Evolutionary conservation across 805 yeast species (phyloP).

Genomic region (Pichia californica): DNA sequence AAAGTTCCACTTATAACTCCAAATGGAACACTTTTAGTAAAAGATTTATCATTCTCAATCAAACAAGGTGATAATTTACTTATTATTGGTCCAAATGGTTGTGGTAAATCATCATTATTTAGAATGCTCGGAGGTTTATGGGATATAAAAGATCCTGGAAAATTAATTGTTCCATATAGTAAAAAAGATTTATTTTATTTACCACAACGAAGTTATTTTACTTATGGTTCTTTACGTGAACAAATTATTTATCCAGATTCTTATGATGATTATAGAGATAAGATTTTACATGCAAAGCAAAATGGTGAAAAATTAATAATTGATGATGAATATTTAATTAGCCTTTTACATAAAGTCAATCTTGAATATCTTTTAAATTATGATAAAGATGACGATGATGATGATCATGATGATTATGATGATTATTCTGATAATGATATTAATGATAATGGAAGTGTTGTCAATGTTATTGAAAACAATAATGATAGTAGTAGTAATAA

Average conservation of each 20-base stretch:
- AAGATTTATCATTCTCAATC: constrained; percentile 61
- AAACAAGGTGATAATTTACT: constrained; percentile 78
- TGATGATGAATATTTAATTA: constrained; percentile 44
- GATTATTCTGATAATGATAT: neutral
- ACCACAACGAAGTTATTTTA: constrained; percentile 88
- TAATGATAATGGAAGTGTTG: neutral
- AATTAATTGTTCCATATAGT: constrained; percentile 56
- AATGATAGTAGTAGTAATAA: no score
- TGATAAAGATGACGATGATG: constrained; percentile 15
- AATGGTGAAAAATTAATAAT: constrained; percentile 8
- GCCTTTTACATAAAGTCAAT: constrained; percentile 50
- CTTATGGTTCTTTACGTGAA: constrained; percentile 74
- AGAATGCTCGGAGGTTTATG: constrained; percentile 89
- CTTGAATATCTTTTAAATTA: constrained; percentile 49
- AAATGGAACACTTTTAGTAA: constrained; percentile 64
- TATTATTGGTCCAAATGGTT: constrained; percentile 94
- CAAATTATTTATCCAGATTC: constrained; percentile 87
- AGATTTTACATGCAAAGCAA: constrained; percentile 27
- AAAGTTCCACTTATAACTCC: constrained; percentile 84
- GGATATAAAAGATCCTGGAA: constrained; percentile 62
- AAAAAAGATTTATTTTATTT: constrained; percentile 73
- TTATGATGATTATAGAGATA: constrained; percentile 43
- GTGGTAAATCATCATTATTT: constrained; percentile 90
- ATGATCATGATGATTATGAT: constrained; percentile 11
- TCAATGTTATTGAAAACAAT: neutral